Base-by-base conservation (phyloP, 1,284 basidiomycete genomes). In the Cutaneotrichosporon cavernicola region DNA sequence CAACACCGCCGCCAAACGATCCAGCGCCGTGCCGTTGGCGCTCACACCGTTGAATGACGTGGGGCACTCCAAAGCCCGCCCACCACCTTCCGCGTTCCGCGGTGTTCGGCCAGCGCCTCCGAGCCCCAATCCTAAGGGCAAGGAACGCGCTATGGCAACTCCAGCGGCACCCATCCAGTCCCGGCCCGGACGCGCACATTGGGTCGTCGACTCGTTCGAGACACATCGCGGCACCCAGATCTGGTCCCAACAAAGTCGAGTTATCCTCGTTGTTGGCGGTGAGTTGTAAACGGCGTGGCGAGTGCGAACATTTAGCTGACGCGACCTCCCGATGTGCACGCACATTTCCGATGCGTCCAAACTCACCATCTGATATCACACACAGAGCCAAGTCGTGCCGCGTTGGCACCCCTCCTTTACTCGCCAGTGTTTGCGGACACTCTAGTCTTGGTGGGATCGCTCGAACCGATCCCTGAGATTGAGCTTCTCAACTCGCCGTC, bases 181-280 rank as follows among this genome's bases (percentile, higher is more conserved):
- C 47, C 64, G 59, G 8, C 31, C 32, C 11, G 63, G 60, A 0
- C 63, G 63, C 22, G 69, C 69, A 13, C 65, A 66, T 7, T 77
- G 76, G 76, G 60, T 73, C 1, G 55, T 74, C 2, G 76, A 77
- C 60, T 55, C 70, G 9, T 32, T 65, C 6, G 70, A 73, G 58
- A 61, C 68, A 4, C 66, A 64, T 16, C 65, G 64, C 10, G 73
- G 72, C 4, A 64, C 67, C 6, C 70, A 72, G 8, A 58, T 58
- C 16, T 77, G 76, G 76, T 49, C 43, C 10, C 63, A 69, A 11
- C 46, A 61, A 11, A 65, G 67, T 7, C 62, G 76, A 11, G 71
- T 75, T 9, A 65, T 77, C 4, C 60, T 77, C 7, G 64, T 75
- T 21, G 64, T 77, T 36, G 76, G 76, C 40, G 62, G 76, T 77